These are phyloP conservation scores for Eimeria zaria DNA, from an alignment of 169 alveolate species.

Conservation along the genomic window DNA sequence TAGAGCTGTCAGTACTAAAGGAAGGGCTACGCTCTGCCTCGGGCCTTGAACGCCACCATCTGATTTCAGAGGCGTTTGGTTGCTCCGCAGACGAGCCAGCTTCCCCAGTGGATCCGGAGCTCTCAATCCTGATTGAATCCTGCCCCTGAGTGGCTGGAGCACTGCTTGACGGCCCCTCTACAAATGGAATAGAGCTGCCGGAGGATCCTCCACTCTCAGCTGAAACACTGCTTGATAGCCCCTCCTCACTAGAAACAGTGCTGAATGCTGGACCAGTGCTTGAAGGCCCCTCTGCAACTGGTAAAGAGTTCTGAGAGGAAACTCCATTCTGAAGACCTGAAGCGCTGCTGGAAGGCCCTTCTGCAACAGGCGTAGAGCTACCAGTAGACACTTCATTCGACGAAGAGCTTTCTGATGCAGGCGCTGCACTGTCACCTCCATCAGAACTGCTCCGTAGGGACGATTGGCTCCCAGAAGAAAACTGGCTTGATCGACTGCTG, in stretches of 20 bases:
- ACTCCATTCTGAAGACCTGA: not conserved
- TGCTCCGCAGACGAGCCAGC: not conserved
- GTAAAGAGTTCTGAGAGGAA: not conserved
- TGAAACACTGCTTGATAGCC: conserved; percentile 16
- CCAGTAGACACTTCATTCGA: not conserved
- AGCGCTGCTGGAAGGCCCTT: not conserved
- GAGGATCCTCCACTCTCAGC: not conserved
- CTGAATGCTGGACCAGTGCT: not conserved
- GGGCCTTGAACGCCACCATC: conserved; percentile 22
- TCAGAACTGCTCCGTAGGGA: not conserved
- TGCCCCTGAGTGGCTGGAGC: not conserved
- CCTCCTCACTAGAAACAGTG: not conserved
- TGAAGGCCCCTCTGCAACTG: not conserved
- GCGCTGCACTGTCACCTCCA: not conserved
- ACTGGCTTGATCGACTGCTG: no score
- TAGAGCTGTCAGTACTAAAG: conserved; percentile 19
- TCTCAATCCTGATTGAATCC: not conserved
- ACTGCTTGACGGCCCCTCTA: conserved; percentile 1
- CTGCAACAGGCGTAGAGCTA: not conserved
- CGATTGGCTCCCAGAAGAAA: conserved; percentile 3
- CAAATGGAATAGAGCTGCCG: not conserved
- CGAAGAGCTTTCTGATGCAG: not conserved
- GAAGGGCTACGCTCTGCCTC: conserved; percentile 6
- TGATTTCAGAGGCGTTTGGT: conserved; percentile 9
- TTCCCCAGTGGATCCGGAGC: not conserved